Conservation (phyloP, 2,329 filamentous ascomycete genomes). For the Didymella arachidicola region DNA sequence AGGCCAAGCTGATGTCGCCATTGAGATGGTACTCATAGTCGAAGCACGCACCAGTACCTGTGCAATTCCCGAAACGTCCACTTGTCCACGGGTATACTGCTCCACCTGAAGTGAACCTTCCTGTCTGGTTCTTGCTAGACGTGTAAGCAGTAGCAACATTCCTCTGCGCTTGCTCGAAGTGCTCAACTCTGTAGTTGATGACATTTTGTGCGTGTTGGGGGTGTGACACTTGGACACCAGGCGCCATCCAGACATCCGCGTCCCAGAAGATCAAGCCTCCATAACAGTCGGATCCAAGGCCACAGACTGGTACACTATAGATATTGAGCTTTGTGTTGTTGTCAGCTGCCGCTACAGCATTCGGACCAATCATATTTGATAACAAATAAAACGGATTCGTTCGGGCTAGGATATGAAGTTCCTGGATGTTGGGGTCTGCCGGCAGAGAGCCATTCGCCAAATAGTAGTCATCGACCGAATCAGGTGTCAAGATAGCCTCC, state of each 20-base stretch:
- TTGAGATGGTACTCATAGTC: slow-evolving; percentile 78
- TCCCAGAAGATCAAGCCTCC: slow-evolving; percentile 73
- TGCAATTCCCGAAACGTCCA: slow-evolving; percentile 73
- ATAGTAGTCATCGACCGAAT: slow-evolving; percentile 70
- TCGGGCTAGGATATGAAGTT: slow-evolving; percentile 63
- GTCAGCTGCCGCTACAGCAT: slow-evolving; percentile 60
- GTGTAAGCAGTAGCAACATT: slow-evolving; percentile 65
- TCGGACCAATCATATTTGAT: slow-evolving; percentile 62
- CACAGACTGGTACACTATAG: slow-evolving; percentile 73
- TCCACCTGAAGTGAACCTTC: slow-evolving; percentile 63
- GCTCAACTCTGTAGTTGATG: slow-evolving; percentile 68
- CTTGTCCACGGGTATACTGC: slow-evolving; percentile 74
- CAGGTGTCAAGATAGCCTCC: slow-evolving; percentile 65
- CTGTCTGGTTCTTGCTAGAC: slow-evolving; percentile 67
- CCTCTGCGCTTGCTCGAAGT: slow-evolving; percentile 65
- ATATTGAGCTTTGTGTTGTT: slow-evolving; percentile 63
- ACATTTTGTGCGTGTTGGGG: slow-evolving; percentile 69
- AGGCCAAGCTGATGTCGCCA: slow-evolving; percentile 70
- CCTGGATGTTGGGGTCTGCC: slow-evolving; percentile 62
- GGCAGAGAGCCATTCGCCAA: slow-evolving; percentile 66
- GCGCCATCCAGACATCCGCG: slow-evolving; percentile 73
- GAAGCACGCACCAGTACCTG: slow-evolving; percentile 66
- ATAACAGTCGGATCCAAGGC: slow-evolving; percentile 72
- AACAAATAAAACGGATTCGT: slow-evolving; percentile 66
- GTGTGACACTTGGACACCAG: slow-evolving; percentile 69